Base-by-base conservation (phyloP, 164 flowering plant species). In the Vitis riparia region DNA sequence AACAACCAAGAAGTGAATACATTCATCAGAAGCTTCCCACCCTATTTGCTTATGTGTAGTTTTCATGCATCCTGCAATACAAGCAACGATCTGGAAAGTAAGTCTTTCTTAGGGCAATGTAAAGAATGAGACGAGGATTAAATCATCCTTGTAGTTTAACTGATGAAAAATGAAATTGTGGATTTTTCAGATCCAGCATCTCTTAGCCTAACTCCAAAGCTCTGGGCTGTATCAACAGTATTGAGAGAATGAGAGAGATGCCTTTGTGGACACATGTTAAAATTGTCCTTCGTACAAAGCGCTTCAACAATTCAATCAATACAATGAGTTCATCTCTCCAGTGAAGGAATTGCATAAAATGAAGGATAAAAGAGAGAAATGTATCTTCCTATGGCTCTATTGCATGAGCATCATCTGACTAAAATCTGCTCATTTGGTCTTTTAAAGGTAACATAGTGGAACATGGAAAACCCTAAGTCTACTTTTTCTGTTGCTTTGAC, bases 351-450 rank as follows among this genome's bases (percentile, higher is more conserved):
- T 9, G 11, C 53, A 11, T 51, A 51, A 51, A 13, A 11, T 51
- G 53, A 51, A 51, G 14, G 53, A 51, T 3, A 51, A 13, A 66
- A 68, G 17, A n/a, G 51, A 67, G 61, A 67, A 51, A 11, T 13
- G 13, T 51, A 13, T 51, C 53, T 51, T 13, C 53, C 1, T 51
- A 8, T 2, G 53, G 53, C 53, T 51, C 53, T 11, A 11, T 11
- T 11, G 53, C 13, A 51, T 51, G 8, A 51, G 53, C 53, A 51
- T 3, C 3, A 51, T 51, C 11, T 51, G 2, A 13, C 53, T 11
- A 11, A 51, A 11, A 51, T 51, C 53, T 51, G 14, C 15, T 11
- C 5, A 51, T 51, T 51, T 51, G 53, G 53, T 51, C 53, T 51
- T 11, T 2, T 53, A 53, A 53, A 53, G 14, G 11, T 6, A 53